These are phyloP conservation scores for Chlamydomonas asymmetrica DNA, from an alignment of 139 green algal genomes.

Conservation along the genomic window DNA sequence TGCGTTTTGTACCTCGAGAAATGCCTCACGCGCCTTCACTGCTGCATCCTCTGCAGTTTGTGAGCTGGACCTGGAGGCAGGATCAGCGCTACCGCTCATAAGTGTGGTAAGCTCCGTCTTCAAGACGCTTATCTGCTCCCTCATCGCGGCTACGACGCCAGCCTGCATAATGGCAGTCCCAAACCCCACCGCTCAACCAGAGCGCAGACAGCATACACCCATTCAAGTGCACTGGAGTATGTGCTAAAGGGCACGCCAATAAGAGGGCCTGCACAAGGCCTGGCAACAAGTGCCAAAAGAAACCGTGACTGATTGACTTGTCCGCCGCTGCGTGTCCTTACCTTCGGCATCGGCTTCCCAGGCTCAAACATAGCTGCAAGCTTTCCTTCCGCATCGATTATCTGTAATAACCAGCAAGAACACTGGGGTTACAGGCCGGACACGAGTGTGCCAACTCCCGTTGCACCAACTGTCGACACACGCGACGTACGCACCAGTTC, in stretches of 20 bases:
- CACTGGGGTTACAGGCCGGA: not conserved
- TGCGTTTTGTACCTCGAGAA: constrained; percentile 35
- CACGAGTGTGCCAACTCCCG: not conserved
- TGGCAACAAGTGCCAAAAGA: not conserved
- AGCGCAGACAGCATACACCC: not conserved
- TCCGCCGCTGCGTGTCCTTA: not conserved
- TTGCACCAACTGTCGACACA: not conserved
- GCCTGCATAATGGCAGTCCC: constrained; percentile 12
- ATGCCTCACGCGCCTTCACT: constrained; percentile 17
- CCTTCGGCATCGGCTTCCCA: constrained; percentile 31
- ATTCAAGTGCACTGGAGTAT: not conserved
- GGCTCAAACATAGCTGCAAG: constrained; percentile 38
- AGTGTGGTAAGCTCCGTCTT: constrained; percentile 6
- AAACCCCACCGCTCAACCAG: not conserved
- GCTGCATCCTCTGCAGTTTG: too few relatives aligned
- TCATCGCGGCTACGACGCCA: constrained; percentile 18
- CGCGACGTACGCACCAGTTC: not conserved
- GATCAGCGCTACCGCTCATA: not conserved
- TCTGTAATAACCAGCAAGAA: not conserved
- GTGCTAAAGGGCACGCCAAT: not conserved
- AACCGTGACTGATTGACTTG: not conserved
- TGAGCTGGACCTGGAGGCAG: too few relatives aligned
- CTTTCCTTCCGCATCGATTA: constrained; percentile 18
- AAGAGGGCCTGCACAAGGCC: not conserved
- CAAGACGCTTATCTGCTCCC: constrained; percentile 22